Conservation (phyloP, 768 basidiomycete genomes). For the Artomyces pyxidatus region DNA sequence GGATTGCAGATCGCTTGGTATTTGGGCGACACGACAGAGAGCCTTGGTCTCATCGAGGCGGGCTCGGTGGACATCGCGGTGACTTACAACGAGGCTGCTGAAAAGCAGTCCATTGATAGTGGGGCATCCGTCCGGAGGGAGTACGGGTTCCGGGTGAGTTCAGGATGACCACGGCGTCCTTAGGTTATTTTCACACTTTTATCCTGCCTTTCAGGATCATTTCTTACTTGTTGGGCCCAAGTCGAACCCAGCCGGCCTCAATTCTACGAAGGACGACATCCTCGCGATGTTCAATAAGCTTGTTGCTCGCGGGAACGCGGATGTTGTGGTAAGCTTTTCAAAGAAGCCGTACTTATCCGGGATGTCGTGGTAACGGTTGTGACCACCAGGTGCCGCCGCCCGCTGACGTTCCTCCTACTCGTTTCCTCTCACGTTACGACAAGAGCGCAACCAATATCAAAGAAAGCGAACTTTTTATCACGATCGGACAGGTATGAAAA, state of each 20-base stretch:
- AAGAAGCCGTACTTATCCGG: constrained; percentile 10
- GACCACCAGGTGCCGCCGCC: not conserved
- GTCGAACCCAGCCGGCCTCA: constrained; percentile 37
- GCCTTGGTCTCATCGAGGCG: constrained; percentile 32
- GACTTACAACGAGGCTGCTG: constrained; percentile 47
- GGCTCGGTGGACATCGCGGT: constrained; percentile 42
- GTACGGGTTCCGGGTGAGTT: constrained; percentile 39
- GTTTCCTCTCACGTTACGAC: constrained; percentile 49
- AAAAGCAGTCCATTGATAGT: constrained; percentile 27
- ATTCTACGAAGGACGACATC: constrained; percentile 23
- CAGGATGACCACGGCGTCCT: constrained; percentile 36
- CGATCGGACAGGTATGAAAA: constrained; percentile 42
- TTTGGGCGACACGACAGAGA: constrained; percentile 48
- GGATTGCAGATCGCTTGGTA: constrained; percentile 43
- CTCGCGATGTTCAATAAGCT: constrained; percentile 41
- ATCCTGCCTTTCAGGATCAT: not conserved
- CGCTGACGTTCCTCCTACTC: constrained; percentile 22
- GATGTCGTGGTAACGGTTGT: not conserved
- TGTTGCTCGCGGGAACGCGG: constrained; percentile 35
- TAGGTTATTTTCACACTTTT: not conserved
- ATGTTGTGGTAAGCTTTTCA: constrained; percentile 27
- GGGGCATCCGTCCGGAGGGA: constrained; percentile 26
- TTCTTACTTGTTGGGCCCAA: constrained; percentile 34
- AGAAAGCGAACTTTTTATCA: constrained; percentile 39
- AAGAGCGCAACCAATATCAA: constrained; percentile 56